Evolutionary conservation across 2,329 filamentous ascomycete species (phyloP).

Genomic region (Colletotrichum cordylinicola): DNA sequence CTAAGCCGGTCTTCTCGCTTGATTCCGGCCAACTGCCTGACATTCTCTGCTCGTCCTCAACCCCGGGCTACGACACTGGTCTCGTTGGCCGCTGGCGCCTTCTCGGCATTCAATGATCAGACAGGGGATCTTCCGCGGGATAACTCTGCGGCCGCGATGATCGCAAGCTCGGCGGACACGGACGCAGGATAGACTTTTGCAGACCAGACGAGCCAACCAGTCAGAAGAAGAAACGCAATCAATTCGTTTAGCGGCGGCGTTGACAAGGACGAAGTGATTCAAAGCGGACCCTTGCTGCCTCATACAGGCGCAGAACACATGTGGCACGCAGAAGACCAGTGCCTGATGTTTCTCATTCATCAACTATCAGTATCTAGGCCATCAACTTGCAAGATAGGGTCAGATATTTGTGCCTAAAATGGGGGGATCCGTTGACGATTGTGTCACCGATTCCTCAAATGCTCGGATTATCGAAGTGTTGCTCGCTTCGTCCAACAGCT

Average conservation of each 20-base stretch:
- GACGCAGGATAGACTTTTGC: not conserved
- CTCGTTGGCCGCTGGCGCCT: not conserved
- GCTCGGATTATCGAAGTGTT: not conserved
- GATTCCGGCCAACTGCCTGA: not conserved
- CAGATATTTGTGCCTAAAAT: not conserved
- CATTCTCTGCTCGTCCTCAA: not conserved
- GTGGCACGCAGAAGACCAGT: not conserved
- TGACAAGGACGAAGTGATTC: not conserved
- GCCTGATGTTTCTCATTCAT: not conserved
- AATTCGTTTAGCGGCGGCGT: slow-evolving; percentile 1
- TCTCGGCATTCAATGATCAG: not conserved
- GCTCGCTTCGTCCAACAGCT: not conserved
- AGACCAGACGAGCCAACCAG: slow-evolving; percentile 3
- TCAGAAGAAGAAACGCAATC: not conserved
- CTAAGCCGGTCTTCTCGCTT: not conserved
- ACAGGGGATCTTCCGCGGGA: not conserved
- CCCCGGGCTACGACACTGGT: not conserved
- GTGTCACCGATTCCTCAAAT: not conserved
- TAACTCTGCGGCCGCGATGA: not conserved
- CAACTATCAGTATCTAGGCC: not conserved
- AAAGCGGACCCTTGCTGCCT: not conserved
- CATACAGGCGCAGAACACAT: not conserved
- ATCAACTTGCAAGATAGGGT: not conserved
- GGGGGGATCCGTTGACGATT: not conserved
- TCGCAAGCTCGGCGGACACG: not conserved